Percentiles rank a stretch among this genome's conserved stretches.
These are phyloP conservation scores for Cynanchum wilfordii DNA, from an alignment of 257 asterid species.

Conservation along the genomic window DNA sequence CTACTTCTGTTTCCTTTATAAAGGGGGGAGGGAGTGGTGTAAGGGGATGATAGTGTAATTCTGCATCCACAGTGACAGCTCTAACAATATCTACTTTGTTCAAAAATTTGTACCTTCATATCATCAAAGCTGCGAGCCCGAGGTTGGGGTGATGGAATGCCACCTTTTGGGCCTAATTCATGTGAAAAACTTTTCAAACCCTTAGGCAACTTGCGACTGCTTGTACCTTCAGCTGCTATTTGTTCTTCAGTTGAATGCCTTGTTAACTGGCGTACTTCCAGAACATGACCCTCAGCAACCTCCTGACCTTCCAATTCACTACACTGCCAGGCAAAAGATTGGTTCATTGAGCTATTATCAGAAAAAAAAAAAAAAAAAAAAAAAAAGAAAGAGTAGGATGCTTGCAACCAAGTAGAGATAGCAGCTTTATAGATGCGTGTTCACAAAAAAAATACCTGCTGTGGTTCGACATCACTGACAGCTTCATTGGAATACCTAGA, in stretches of 20 bases:
- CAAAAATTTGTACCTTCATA: constrained; percentile 55
- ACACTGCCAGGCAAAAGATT: constrained; percentile 40
- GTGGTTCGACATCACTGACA: constrained; percentile 32
- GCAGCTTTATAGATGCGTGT: constrained; percentile 10
- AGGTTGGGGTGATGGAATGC: constrained; percentile 54
- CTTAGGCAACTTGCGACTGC: constrained; percentile 33
- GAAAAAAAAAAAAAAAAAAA: background rate
- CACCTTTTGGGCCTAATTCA: constrained; percentile 81
- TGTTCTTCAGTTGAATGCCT: constrained; percentile 35
- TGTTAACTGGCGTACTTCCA: constrained; percentile 41
- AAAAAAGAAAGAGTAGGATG: background rate
- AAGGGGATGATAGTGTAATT: background rate
- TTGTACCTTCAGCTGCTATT: constrained; percentile 35
- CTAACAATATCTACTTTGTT: background rate
- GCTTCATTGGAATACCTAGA: constrained; percentile 56
- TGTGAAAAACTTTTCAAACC: constrained; percentile 86
- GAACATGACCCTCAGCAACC: constrained; percentile 40
- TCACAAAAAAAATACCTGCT: constrained; percentile 35
- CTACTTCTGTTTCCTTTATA: background rate
- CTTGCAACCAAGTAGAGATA: constrained; percentile 2
- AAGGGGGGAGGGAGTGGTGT: background rate
- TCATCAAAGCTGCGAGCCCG: constrained; percentile 80
- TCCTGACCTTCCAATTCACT: constrained; percentile 37
- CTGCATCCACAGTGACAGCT: background rate
- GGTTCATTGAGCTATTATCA: constrained; percentile 2